phyloP scores from a whole-genome alignment of 2,329 filamentous ascomycete species.

The Hymenoscyphus repandus region DNA sequence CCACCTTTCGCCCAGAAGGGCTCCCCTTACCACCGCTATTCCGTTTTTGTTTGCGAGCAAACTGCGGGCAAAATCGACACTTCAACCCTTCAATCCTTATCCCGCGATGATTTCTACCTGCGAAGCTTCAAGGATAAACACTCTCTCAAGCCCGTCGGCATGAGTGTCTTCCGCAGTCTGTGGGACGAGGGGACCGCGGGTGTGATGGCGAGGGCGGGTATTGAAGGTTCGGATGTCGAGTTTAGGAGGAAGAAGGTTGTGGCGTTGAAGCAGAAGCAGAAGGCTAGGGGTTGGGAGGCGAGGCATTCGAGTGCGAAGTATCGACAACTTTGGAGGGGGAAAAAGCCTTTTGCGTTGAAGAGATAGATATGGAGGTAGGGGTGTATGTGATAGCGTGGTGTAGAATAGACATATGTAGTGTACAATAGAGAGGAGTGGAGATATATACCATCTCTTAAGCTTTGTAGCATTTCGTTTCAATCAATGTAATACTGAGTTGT shows the following conservation, averaged over 20 bases:
- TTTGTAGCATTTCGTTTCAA: too few species aligned
- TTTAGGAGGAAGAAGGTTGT: constrained; percentile 76
- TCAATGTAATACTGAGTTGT: too few species aligned
- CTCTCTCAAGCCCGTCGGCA: constrained; percentile 67
- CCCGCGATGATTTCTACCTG: constrained; percentile 66
- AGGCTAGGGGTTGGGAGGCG: constrained; percentile 60
- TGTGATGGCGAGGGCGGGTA: constrained; percentile 76
- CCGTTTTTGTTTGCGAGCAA: constrained; percentile 80
- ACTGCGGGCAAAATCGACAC: constrained; percentile 56
- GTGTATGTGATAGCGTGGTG: background rate
- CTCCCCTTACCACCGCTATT: constrained; percentile 82
- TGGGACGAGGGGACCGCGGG: constrained; percentile 87
- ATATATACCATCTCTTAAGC: too few species aligned
- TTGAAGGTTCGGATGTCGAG: constrained; percentile 75
- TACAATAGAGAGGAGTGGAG: too few species aligned
- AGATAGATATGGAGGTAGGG: background rate
- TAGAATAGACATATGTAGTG: background rate
- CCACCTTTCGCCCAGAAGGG: constrained; percentile 87
- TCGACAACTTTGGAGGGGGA: constrained; percentile 41
- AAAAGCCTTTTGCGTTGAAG: background rate
- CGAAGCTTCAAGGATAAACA: constrained; percentile 70
- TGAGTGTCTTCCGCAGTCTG: constrained; percentile 78
- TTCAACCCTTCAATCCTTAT: constrained; percentile 48
- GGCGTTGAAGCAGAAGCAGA: constrained; percentile 57
- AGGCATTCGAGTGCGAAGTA: constrained; percentile 62